Evolutionary conservation across 202 grass and related monocot species (phyloP).

Genomic region (Saccharum hybrid): DNA sequence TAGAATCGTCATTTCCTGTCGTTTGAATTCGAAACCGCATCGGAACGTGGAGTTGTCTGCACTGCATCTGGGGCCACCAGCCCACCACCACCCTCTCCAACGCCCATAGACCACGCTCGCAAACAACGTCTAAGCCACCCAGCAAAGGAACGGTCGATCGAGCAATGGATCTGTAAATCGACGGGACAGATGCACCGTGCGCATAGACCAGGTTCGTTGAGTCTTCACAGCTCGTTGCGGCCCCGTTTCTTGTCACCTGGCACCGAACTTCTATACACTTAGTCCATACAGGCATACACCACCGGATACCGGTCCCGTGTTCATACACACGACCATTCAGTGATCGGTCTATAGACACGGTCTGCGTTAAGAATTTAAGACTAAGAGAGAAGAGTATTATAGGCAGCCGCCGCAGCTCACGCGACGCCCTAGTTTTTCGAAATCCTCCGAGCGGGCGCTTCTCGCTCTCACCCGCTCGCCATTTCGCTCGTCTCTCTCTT

Average conservation of each 20-base stretch:
- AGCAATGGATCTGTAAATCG: not conserved
- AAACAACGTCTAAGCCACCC: not conserved
- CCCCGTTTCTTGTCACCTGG: not conserved
- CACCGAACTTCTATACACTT: not conserved
- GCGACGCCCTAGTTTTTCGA: conserved; percentile 59
- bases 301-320: not conserved
- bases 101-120: not conserved
- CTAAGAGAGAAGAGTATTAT: not conserved
- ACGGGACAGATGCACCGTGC: not conserved
- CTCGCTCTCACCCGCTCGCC: conserved; percentile 42
- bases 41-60: not conserved
- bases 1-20: conserved; percentile 27
- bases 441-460: conserved; percentile 51
- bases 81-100: conserved; percentile 13
- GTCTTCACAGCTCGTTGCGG: not conserved
- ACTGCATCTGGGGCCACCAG: conserved; percentile 31
- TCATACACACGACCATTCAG: too few relatives aligned
- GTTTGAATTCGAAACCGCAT: conserved; percentile 70
- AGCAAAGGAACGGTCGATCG: not conserved
- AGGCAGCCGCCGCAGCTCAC: conserved; percentile 19
- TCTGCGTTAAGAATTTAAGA: not conserved
- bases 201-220: conserved; percentile 2
- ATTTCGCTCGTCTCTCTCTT: conserved; percentile 17
- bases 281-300: conserved; percentile 6
- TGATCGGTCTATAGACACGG: conserved; percentile 1